A percentile compares a stretch with the other conserved stretches of the same genome.
Evolutionary conservation across 768 basidiomycete species (phyloP).

Genomic region (Rhizopogon vulgaris): DNA sequence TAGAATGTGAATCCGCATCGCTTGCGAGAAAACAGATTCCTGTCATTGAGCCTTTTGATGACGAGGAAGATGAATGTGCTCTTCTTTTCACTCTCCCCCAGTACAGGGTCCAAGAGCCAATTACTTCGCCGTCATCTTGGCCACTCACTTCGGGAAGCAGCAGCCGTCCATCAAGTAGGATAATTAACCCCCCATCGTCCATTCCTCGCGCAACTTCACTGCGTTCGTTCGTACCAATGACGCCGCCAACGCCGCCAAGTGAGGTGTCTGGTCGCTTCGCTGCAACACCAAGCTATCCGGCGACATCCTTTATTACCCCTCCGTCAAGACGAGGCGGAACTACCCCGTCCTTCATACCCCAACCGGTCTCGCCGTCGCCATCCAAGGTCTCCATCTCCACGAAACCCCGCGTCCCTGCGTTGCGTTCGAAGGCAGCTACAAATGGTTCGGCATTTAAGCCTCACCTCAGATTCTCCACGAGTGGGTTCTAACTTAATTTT

Average conservation of each 20-base stretch:
- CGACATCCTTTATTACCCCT: conserved; percentile 38
- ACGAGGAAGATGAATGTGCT: conserved; percentile 17
- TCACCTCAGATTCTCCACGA: conserved; percentile 38
- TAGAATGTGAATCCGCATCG: conserved; percentile 9
- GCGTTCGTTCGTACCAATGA: conserved; percentile 27
- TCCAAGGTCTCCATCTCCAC: conserved; percentile 18
- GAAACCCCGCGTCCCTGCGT: conserved; percentile 34
- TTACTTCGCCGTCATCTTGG: conserved; percentile 6
- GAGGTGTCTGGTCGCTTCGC: conserved; percentile 21
- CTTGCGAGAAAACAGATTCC: conserved; percentile 3
- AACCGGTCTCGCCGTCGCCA: conserved; percentile 45
- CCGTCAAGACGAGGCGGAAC: conserved; percentile 45
- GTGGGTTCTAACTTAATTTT: conserved; percentile 56
- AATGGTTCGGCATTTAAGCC: conserved; percentile 62
- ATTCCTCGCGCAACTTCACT: conserved; percentile 42
- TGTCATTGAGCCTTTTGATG: conserved; percentile 11
- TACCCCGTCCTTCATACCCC: conserved; percentile 56
- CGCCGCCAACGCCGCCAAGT: conserved; percentile 28
- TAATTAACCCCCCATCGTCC: conserved; percentile 37
- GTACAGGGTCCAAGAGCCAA: conserved; percentile 6
- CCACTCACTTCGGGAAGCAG: conserved; percentile 2
- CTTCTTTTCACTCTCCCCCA: conserved; percentile 19
- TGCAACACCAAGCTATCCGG: conserved; percentile 16
- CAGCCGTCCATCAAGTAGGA: conserved; percentile 9
- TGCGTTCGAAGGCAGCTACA: conserved; percentile 23